Evolutionary conservation across 176 grass and related monocot genomes (phyloP), one percentile per base, ranked within the genome.

Genomic region (Oryza longistaminata): DNA sequence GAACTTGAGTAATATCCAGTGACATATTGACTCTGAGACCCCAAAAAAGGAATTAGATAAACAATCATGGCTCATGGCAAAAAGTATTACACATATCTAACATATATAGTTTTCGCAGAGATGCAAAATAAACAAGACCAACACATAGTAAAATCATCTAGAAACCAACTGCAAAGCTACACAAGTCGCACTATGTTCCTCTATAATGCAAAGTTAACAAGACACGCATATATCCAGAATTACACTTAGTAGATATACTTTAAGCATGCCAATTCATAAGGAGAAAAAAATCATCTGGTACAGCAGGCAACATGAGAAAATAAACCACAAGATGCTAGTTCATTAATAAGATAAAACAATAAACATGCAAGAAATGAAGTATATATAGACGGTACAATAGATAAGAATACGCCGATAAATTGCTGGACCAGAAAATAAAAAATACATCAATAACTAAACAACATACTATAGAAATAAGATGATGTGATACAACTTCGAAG

Each of bases 1-100:
- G 94, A 82, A 96, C 70, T 79, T 96, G 91, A 62, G 94, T 96
- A 81, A 96, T 40, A 29, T 96, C 94, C 39, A 96, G 64, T 68
- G 94, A 92, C 91, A 96, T 93, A 46, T 69, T 93, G 81, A 75
- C 68, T 91, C 87, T 86, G 39, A 66, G 50, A 78, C 3, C 10
- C 39, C 72, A 76, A 87, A 70, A 22, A 75, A 1, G 45, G 55
- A 61, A 62, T 70, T 35, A 75, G 67, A 71, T 67, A 58, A 29
- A 58, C 64, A 65, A 42, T 4, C 12, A 74, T 24, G 25, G 7
- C 14, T 17, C 16, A n/a, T 61, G 5, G 19, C 6, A 72, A 24
- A 24, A 24, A 46, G 71, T 0, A 26, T 29, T 17, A 78, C 14
- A 14, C 25, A 82, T 19, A 55, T 44, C 11, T 66, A 67, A 81